These are phyloP conservation scores for Ceratobasidium sp. DNA, from an alignment of 1,284 basidiomycete genomes.

Conservation along the genomic window DNA sequence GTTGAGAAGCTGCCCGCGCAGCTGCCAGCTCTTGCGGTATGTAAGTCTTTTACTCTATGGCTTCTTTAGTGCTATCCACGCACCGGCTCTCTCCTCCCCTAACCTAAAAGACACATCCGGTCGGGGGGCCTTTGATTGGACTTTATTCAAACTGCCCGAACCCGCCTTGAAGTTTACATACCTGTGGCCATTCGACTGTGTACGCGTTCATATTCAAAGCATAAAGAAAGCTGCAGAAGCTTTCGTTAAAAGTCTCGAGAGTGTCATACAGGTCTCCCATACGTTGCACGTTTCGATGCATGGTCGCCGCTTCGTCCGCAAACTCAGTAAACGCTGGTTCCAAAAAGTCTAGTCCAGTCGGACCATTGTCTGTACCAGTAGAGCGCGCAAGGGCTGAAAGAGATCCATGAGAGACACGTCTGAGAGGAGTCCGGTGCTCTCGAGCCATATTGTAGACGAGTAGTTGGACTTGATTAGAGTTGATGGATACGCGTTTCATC, in stretches of 20 bases:
- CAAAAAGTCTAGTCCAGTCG: slow-evolving; percentile 85
- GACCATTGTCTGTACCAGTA: slow-evolving; percentile 58
- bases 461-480: not conserved
- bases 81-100: slow-evolving; percentile 68
- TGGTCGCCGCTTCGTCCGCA: slow-evolving; percentile 82
- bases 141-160: not conserved
- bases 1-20: slow-evolving; percentile 50
- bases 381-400: slow-evolving; percentile 84
- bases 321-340: slow-evolving; percentile 85
- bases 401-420: slow-evolving; percentile 90
- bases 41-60: slow-evolving; percentile 41
- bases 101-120: slow-evolving; percentile 66
- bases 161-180: slow-evolving; percentile 48
- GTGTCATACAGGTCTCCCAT: slow-evolving; percentile 77
- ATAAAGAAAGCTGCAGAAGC: slow-evolving; percentile 90
- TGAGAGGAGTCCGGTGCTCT: slow-evolving; percentile 75
- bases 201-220: slow-evolving; percentile 94
- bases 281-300: slow-evolving; percentile 77
- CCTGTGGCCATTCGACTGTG: slow-evolving; percentile 91
- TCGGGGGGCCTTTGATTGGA: slow-evolving; percentile 24
- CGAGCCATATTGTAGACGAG: slow-evolving; percentile 10
- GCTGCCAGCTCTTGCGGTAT: slow-evolving; percentile 52
- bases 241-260: slow-evolving; percentile 88
- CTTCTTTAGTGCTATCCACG: slow-evolving; percentile 39
- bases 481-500: not conserved